phyloP scores from a whole-genome alignment of 805 yeast species.

The Yamadazyma philogaea region DNA sequence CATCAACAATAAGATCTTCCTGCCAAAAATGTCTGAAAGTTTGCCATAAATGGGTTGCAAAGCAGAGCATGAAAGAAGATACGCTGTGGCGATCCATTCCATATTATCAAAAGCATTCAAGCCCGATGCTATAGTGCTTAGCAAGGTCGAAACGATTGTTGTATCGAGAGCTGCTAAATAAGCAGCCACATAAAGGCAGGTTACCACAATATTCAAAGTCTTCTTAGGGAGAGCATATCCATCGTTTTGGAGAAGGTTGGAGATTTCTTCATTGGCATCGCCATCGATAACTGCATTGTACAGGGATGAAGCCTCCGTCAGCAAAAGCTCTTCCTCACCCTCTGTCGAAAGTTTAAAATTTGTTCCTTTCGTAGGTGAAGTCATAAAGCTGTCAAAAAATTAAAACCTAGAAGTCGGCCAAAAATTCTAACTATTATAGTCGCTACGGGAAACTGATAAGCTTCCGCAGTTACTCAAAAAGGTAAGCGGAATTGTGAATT shows the following conservation, averaged over 20 bases:
- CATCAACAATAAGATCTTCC: conserved; percentile 49
- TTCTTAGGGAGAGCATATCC: conserved; percentile 29
- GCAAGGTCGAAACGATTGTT: conserved; percentile 63
- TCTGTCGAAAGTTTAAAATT: neutral
- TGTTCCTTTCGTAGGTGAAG: neutral
- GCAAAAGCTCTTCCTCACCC: conserved; percentile 21
- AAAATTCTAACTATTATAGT: too few species aligned
- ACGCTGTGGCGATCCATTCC: conserved; percentile 73
- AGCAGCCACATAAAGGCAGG: conserved; percentile 34
- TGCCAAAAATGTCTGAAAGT: conserved; percentile 70
- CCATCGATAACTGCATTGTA: conserved; percentile 11
- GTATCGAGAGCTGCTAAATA: conserved; percentile 66
- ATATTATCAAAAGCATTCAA: conserved; percentile 59
- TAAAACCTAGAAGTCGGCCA: too few species aligned
- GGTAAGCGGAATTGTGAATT: too few species aligned
- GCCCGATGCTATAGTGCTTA: conserved; percentile 66
- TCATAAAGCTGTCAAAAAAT: too few species aligned
- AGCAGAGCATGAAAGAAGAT: conserved; percentile 64
- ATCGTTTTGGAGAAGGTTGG: conserved; percentile 14
- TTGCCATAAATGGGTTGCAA: conserved; percentile 74
- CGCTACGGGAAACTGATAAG: too few species aligned
- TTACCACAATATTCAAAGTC: conserved; percentile 27
- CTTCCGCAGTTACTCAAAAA: too few species aligned
- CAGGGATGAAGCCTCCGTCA: neutral
- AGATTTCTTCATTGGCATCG: conserved; percentile 1